Evolutionary conservation across 306 rosid species (phyloP), one percentile per base, ranked within the genome.

Genomic region (Bauhinia variegata): DNA sequence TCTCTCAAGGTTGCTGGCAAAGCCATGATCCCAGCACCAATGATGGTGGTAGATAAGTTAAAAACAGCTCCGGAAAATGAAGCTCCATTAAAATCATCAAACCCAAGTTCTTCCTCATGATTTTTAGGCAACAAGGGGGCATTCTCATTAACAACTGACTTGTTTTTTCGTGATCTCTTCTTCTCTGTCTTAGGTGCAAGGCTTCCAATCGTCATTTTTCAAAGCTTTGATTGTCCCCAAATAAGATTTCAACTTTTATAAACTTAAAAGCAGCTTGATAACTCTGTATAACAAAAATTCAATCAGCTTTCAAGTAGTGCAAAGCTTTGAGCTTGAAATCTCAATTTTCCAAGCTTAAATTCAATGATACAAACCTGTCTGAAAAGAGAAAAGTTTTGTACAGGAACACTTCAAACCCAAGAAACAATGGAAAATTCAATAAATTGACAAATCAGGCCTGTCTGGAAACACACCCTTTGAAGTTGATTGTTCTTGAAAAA

Each of bases 11-110:
- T 82, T 9, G 97, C 97, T 9, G 97, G 97, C 79, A 91, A 79
- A 33, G 88, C 90, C 97, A 91, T 91, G 77, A 91, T 88, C 53
- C 97, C 97, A 23, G 97, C 96, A 59, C 97, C 97, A 65, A 91
- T 84, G 52, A 86, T 74, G 48, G 97, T 86, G 61, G 97, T 91
- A 5, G 97, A 86, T 17, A 91, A 88, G 65, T 91, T 91, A 70
- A 91, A 86, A 36, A 88, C 96, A 14, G 88, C 97, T n/a, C 97
- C 96, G 30, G 89, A 69, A 74, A 88, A 91, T 15, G 97, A 91
- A 70, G 93, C 96, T 37, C 97, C 97, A 69, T 86, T 79, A 57
- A 88, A 84, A 54, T 86, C 97, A 57, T 79, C 86, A 75, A 84
- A 86, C 32, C 60, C 80, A 13, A 5, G 70, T 54, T 65, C 82